Base-by-base conservation (phyloP, 805 yeast species). In the Naumovozyma dairenensis region DNA sequence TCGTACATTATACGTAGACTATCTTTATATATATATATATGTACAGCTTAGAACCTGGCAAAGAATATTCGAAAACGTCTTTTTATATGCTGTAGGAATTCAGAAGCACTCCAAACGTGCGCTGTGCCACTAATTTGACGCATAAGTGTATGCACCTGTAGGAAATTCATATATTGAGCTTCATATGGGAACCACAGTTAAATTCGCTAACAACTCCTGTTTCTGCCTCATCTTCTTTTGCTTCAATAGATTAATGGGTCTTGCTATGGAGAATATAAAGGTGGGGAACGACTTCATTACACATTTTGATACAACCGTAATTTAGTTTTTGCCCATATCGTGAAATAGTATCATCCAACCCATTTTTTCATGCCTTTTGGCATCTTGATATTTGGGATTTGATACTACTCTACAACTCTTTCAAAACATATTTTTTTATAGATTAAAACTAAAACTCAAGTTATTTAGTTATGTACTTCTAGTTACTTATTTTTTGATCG, bases 261-360 rank as follows among this genome's bases (percentile, higher is more conserved):
- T 77, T 73, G 49, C 45, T 66, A 63, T 56, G 79, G 80, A 73
- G 80, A 63, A 74, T 70, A 74, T 31, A 42, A 70, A 72, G 79
- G 78, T 24, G 26, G 8, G n/a, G 8, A 14, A 24, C 26, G 26
- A 24, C 21, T 24, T 14, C 6, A 24, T 24, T 24, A 24, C 26
- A 22, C 26, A 24, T 24, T 24, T 24, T 24, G 26, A 24, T 24
- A 24, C 26, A 24, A 24, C 26, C 26, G 26, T 21, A 19, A n/a
- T 10, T 21, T 12, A 18, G 16, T 16, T 9, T 16, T 35, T 15
- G 24, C 16, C 13, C 14, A 21, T 29, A 26, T 31, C 38, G 38
- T 35, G 38, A 19, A 21, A 17, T 16, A 22, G 8, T 21, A 14
- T 16, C 17, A 21, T 27, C 7, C 15, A 15, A 20, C 22, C 2